Evolutionary conservation across 2,329 filamentous ascomycete genomes (phyloP).

Genomic region (Verticillium longisporum): DNA sequence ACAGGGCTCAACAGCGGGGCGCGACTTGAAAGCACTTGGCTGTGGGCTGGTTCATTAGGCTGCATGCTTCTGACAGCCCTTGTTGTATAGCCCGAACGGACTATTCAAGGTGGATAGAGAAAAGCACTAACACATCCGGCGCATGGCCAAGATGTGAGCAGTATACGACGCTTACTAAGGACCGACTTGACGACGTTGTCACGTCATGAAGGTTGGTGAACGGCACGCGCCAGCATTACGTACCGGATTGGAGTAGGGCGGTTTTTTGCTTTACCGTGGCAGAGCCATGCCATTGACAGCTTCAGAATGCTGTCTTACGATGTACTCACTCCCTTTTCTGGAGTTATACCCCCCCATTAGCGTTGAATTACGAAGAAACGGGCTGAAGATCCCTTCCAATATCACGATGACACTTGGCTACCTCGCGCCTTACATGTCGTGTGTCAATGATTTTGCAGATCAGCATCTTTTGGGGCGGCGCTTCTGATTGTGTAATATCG

Average conservation of each 20-base stretch:
- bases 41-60: slow-evolving; percentile 4
- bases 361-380: neutral
- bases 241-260: neutral
- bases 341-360: slow-evolving; percentile 7
- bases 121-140: neutral
- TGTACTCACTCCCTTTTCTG: slow-evolving; percentile 1
- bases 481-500: no score
- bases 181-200: neutral
- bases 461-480: no score
- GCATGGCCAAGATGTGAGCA: neutral
- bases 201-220: neutral
- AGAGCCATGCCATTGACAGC: neutral
- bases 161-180: neutral
- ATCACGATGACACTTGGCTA: neutral
- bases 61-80: slow-evolving; percentile 1
- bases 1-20: slow-evolving; percentile 8
- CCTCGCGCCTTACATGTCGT: neutral
- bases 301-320: neutral
- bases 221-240: neutral
- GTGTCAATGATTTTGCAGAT: neutral
- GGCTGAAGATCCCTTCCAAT: neutral
- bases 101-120: neutral
- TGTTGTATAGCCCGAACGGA: neutral
- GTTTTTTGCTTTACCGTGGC: neutral
- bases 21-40: neutral